Evolutionary conservation across 305 asterid species (phyloP).

Genomic region (Fraxinus angustifolia): DNA sequence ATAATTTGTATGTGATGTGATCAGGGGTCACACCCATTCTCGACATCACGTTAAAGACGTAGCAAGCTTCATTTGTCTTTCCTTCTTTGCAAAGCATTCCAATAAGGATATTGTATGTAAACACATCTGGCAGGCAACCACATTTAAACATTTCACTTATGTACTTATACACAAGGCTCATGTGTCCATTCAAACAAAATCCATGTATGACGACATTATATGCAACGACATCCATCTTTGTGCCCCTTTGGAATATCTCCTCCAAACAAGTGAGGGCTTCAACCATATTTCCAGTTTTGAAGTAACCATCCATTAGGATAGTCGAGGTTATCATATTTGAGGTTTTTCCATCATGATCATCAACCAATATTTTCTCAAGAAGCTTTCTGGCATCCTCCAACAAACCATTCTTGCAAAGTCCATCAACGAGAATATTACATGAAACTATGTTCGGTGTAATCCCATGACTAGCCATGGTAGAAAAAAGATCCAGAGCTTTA

Average conservation of each 20-base stretch:
- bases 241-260: conserved; percentile 35
- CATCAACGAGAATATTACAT: conserved; percentile 70
- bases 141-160: conserved; percentile 57
- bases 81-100: conserved; percentile 68
- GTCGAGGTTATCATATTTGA: conserved; percentile 60
- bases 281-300: conserved; percentile 54
- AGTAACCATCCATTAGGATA: conserved; percentile 67
- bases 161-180: conserved; percentile 39
- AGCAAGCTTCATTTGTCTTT: conserved; percentile 60
- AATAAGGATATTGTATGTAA: conserved; percentile 64
- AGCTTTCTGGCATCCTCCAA: conserved; percentile 48
- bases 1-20: conserved; percentile 57
- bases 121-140: conserved; percentile 58
- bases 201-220: conserved; percentile 73
- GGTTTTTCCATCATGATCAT: conserved; percentile 28
- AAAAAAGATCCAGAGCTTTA: conserved; percentile 58
- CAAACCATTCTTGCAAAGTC: conserved; percentile 68
- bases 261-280: conserved; percentile 60
- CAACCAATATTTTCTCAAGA: conserved; percentile 51
- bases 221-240: conserved; percentile 52
- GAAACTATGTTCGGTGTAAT: conserved; percentile 61
- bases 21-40: conserved; percentile 72
- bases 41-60: conserved; percentile 53
- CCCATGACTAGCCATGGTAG: conserved; percentile 52
- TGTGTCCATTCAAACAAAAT: conserved; percentile 46